phyloP scores from a whole-genome alignment of 441 rosid species.

The Bocquillonia castaneifolia region DNA sequence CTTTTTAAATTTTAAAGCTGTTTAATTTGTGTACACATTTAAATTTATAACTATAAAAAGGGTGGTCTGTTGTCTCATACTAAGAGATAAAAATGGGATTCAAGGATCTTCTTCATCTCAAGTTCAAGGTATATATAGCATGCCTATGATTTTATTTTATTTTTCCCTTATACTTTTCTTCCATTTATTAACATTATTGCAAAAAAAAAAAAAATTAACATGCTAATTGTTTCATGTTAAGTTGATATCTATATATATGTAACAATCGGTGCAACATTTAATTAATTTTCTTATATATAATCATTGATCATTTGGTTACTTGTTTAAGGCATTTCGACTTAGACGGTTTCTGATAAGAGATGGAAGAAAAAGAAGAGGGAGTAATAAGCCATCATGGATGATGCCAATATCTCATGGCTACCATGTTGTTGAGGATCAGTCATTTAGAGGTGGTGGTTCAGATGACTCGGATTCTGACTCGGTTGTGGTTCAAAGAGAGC shows the following conservation, averaged over 20 bases:
- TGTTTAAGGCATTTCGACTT: slow-evolving; percentile 41
- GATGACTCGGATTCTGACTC: slow-evolving; percentile 33
- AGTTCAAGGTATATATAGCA: slow-evolving; percentile 13
- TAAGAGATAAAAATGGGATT: slow-evolving; percentile 7
- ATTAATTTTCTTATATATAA: too few relatives aligned
- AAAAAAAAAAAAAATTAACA: too few relatives aligned
- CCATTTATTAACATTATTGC: background rate
- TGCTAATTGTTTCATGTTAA: too few relatives aligned
- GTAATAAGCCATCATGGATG: slow-evolving; percentile 52
- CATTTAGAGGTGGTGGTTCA: slow-evolving; percentile 18
- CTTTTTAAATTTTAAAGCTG: background rate
- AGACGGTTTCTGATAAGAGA: slow-evolving; percentile 32
- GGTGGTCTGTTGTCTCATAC: background rate
- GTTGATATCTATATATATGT: too few relatives aligned
- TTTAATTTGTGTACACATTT: background rate
- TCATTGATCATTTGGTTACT: background rate
- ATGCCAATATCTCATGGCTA: slow-evolving; percentile 60
- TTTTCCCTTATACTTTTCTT: background rate
- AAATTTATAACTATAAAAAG: background rate
- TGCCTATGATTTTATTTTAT: background rate
- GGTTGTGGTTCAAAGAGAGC: slow-evolving; percentile 64
- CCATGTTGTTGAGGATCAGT: slow-evolving; percentile 44
- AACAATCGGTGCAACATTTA: too few relatives aligned
- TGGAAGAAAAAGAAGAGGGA: slow-evolving; percentile 31
- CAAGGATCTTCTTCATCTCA: slow-evolving; percentile 12